These are phyloP conservation scores for Dendrobium chrysotoxum DNA, from an alignment of 106 monocot genomes.

Conservation along the genomic window DNA sequence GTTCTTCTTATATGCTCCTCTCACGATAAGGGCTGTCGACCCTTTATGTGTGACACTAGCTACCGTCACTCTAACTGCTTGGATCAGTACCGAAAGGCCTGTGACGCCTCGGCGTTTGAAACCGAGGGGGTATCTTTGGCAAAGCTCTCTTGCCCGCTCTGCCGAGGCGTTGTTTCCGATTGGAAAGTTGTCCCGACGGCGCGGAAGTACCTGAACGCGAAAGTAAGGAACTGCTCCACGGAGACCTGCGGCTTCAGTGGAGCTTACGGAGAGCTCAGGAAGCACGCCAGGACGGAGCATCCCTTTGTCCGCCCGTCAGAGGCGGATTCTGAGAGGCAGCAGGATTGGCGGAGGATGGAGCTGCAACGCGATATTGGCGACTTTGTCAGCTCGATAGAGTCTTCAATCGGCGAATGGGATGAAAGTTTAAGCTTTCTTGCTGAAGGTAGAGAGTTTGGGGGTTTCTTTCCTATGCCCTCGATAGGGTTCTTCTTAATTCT, in stretches of 20 bases:
- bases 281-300: constrained; percentile 73
- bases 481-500: constrained; percentile 20
- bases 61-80: constrained; percentile 93
- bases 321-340: constrained; percentile 60
- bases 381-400: constrained; percentile 57
- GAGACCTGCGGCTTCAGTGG: constrained; percentile 68
- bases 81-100: constrained; percentile 70
- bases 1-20: constrained; percentile 80
- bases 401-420: constrained; percentile 21
- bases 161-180: constrained; percentile 53
- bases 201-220: constrained; percentile 56
- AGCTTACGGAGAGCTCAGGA: constrained; percentile 58
- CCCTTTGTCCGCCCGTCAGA: constrained; percentile 53
- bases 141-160: constrained; percentile 65
- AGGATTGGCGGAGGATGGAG: constrained; percentile 82
- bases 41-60: constrained; percentile 95
- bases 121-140: constrained; percentile 1
- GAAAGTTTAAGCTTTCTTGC: constrained; percentile 3
- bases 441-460: not conserved
- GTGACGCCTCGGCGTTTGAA: constrained; percentile 9
- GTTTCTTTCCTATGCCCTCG: constrained; percentile 10
- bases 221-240: constrained; percentile 50
- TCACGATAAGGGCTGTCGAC: constrained; percentile 60
- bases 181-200: constrained; percentile 51
- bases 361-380: constrained; percentile 65